phyloP scores from a whole-genome alignment of 73 alveolate genomes.

The Durusdinium trenchii region DNA sequence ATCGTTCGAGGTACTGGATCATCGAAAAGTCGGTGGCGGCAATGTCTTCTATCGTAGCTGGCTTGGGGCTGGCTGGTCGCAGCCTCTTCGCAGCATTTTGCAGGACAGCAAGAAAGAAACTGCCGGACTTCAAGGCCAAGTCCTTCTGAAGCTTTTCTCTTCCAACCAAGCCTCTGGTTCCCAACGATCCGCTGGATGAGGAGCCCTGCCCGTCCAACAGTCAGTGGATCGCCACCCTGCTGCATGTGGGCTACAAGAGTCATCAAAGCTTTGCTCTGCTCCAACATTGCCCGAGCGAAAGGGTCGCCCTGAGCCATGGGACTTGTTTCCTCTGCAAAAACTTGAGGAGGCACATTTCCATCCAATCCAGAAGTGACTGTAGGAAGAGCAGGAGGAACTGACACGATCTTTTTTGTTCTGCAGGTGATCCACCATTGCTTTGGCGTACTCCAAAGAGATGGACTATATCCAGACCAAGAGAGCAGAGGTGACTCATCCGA shows the following conservation, averaged over 20 bases:
- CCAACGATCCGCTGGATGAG: not conserved
- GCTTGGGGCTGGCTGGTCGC: not conserved
- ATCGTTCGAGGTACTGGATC: not conserved
- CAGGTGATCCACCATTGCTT: too few relatives aligned
- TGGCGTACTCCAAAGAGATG: too few relatives aligned
- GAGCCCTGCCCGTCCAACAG: not conserved
- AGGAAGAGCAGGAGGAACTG: too few relatives aligned
- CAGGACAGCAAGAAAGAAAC: not conserved
- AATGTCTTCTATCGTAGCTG: not conserved
- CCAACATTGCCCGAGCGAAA: not conserved
- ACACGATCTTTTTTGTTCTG: too few relatives aligned
- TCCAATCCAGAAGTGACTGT: too few relatives aligned
- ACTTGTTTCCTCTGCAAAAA: too few relatives aligned
- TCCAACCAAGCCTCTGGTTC: not conserved
- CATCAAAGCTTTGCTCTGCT: not conserved
- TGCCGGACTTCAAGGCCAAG: not conserved
- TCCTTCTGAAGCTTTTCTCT: not conserved
- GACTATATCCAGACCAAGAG: too few relatives aligned
- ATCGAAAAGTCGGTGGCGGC: not conserved
- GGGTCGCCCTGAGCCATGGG: too few relatives aligned
- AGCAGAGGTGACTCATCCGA: too few relatives aligned
- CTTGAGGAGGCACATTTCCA: too few relatives aligned
- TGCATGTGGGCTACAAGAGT: not conserved
- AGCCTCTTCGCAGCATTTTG: not conserved
- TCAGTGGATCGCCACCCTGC: not conserved